phyloP scores from a whole-genome alignment of 257 asterid genomes.

The Solanum peruvianum region DNA sequence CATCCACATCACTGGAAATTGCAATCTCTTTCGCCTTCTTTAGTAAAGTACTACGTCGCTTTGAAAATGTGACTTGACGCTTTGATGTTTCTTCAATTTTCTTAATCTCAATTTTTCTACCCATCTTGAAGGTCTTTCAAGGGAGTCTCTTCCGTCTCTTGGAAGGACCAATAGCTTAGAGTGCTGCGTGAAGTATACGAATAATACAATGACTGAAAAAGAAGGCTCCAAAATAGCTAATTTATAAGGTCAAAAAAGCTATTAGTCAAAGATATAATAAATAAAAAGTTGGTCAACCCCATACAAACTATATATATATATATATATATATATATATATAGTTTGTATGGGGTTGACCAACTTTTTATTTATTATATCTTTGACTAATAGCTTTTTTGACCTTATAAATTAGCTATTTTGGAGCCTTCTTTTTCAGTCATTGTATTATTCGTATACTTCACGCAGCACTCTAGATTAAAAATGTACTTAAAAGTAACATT shows the following conservation, averaged over 20 bases:
- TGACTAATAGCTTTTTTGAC: neutral
- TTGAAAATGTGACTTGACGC: slow-evolving; percentile 60
- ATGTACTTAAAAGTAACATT: neutral
- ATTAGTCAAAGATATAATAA: neutral
- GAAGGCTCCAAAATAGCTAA: neutral
- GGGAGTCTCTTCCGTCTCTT: neutral
- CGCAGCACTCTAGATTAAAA: neutral
- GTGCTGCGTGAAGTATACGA: neutral
- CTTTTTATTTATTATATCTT: neutral
- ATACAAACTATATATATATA: no score
- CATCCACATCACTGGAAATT: slow-evolving; percentile 30
- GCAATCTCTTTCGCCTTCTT: slow-evolving; percentile 39
- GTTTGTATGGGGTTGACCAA: neutral
- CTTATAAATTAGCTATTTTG: neutral
- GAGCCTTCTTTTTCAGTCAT: neutral
- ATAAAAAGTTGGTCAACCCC: neutral
- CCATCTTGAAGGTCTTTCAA: neutral
- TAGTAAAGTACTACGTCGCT: slow-evolving; percentile 37
- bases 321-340: no score
- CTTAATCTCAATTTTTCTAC: neutral
- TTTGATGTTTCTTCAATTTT: neutral
- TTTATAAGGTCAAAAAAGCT: neutral
- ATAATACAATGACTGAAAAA: neutral
- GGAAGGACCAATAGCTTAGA: neutral
- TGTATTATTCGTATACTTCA: neutral